These are phyloP conservation scores for Delitschia confertaspora DNA, from an alignment of 495 filamentous ascomycete genomes.

Conservation along the genomic window DNA sequence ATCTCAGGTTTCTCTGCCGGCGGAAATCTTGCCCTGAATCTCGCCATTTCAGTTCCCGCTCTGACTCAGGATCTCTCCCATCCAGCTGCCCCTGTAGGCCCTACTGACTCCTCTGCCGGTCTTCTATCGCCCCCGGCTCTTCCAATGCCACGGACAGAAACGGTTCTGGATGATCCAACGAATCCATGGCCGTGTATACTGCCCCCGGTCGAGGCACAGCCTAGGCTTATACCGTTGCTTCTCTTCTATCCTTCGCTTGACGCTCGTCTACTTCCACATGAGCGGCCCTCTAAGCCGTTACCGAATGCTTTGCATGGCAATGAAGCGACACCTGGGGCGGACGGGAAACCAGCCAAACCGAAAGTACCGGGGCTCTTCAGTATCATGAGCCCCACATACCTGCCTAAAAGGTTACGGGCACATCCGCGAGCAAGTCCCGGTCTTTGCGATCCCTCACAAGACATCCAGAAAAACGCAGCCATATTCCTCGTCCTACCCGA, in stretches of 20 bases:
- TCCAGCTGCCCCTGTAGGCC: slow-evolving; percentile 9
- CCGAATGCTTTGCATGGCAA: slow-evolving; percentile 15
- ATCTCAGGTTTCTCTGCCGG: slow-evolving; percentile 34
- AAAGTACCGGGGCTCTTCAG: slow-evolving; percentile 19
- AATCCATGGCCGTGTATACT: slow-evolving; percentile 21
- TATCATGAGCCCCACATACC: slow-evolving; percentile 23
- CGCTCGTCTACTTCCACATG: slow-evolving; percentile 22
- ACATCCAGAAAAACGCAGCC: slow-evolving; percentile 28
- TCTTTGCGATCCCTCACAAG: slow-evolving; percentile 19
- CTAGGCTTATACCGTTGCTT: slow-evolving; percentile 20
- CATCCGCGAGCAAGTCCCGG: slow-evolving; percentile 29
- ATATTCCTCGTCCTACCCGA: slow-evolving; percentile 34
- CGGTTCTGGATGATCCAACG: slow-evolving; percentile 11
- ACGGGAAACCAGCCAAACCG: slow-evolving; percentile 11
- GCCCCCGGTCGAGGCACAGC: slow-evolving; percentile 9
- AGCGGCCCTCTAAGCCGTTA: slow-evolving; percentile 11
- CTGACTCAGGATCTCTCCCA: slow-evolving; percentile 9
- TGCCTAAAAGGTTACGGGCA: slow-evolving; percentile 12
- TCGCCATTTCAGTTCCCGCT: slow-evolving; percentile 26
- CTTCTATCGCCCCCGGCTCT: slow-evolving; percentile 20
- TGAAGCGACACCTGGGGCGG: too few relatives aligned
- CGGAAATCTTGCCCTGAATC: slow-evolving; percentile 34
- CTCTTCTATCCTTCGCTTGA: slow-evolving; percentile 30
- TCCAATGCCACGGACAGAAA: slow-evolving; percentile 11
- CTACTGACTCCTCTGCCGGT: slow-evolving; percentile 5